phyloP scores from a whole-genome alignment of 1,139 yeast genomes.

The Chernovozyma sophiae-reginae region DNA sequence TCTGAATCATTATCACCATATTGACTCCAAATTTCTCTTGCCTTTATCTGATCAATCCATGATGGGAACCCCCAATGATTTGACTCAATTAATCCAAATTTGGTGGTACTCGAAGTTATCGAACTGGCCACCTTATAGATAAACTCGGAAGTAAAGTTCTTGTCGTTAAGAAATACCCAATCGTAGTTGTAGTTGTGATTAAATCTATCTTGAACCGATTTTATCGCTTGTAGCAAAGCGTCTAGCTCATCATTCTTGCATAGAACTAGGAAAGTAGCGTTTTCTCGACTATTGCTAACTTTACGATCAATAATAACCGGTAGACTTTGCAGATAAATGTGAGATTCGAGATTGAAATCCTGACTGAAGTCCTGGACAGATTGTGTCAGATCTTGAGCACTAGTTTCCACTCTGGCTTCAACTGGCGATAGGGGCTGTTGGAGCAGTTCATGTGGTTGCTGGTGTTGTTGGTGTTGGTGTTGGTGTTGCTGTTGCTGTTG shows the following conservation, averaged over 20 bases:
- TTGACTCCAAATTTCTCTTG: constrained; percentile 12
- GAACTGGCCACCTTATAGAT: constrained; percentile 17
- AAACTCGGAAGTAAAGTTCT: constrained; percentile 25
- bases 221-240: constrained; percentile 55
- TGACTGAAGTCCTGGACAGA: no score
- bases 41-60: constrained; percentile 22
- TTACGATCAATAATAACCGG: constrained; percentile 1
- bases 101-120: constrained; percentile 20
- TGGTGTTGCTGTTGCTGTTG: no score
- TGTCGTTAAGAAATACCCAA: constrained; percentile 34
- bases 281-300: constrained; percentile 8
- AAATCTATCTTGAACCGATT: constrained; percentile 67
- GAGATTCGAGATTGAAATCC: not conserved
- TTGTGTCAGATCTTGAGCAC: no score
- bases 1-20: constrained; percentile 9
- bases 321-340: not conserved
- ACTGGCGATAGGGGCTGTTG: no score
- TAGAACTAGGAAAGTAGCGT: constrained; percentile 68
- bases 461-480: no score
- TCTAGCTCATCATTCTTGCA: constrained; percentile 68
- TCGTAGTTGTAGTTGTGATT: constrained; percentile 42
- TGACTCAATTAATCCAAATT: constrained; percentile 27
- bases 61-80: constrained; percentile 32
- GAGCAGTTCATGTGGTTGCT: no score
- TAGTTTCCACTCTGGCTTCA: no score